phyloP scores from a whole-genome alignment of 306 rosid genomes.

The Morella rubra region DNA sequence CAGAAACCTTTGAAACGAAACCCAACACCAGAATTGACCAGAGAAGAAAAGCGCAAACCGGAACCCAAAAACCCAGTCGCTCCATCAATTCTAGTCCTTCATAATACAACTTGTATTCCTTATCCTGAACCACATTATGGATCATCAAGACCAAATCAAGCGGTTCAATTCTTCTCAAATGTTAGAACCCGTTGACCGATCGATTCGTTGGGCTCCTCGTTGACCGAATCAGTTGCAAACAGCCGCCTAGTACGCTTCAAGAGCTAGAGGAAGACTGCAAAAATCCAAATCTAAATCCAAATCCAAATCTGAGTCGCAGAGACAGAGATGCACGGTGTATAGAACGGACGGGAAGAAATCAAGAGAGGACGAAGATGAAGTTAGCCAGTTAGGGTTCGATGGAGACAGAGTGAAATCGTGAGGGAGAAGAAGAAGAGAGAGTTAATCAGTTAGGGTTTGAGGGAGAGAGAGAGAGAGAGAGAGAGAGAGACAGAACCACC shows the following conservation, averaged over 20 bases:
- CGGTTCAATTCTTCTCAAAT: neutral
- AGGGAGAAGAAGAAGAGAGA: too few species aligned
- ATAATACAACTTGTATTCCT: constrained; percentile 9
- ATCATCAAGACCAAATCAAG: neutral
- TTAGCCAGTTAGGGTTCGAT: too few species aligned
- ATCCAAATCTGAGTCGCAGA: too few species aligned
- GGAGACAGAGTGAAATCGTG: too few species aligned
- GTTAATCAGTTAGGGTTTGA: too few species aligned
- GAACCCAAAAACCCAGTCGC: constrained; percentile 36
- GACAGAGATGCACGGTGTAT: too few species aligned
- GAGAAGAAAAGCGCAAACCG: constrained; percentile 36
- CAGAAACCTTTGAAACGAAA: constrained; percentile 49
- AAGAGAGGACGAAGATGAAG: too few species aligned
- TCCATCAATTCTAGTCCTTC: constrained; percentile 28
- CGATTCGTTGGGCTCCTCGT: neutral
- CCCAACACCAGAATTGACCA: constrained; percentile 49
- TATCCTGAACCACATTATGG: neutral
- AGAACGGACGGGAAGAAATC: too few species aligned
- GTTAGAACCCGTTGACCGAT: constrained; percentile 11
- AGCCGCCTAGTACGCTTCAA: neutral
- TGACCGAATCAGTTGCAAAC: neutral
- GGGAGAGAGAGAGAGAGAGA: too few species aligned
- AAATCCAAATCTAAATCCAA: neutral
- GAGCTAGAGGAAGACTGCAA: neutral
- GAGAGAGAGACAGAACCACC: too few species aligned